phyloP scores from a whole-genome alignment of 176 grass and related monocot genomes.

The Eragrostis nindensis region DNA sequence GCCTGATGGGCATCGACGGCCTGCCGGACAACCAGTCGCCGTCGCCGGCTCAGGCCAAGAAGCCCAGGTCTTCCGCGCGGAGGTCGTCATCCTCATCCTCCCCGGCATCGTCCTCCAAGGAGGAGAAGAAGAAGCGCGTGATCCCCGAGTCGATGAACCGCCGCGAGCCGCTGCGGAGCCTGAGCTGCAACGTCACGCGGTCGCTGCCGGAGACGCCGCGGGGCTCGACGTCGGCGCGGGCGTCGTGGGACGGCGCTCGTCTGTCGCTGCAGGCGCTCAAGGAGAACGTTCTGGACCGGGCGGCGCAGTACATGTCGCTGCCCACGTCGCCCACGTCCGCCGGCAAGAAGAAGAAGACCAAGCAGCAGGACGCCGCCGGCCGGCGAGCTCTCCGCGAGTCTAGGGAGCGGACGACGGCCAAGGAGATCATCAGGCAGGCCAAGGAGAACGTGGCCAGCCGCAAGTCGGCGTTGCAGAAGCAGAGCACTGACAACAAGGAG shows the following conservation, averaged over 20 bases:
- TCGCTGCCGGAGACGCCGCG: constrained; percentile 82
- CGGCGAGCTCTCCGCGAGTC: too few relatives aligned
- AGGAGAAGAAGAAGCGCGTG: constrained; percentile 62
- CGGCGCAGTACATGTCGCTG: constrained; percentile 58
- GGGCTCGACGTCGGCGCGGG: constrained; percentile 47
- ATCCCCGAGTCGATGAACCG: constrained; percentile 47
- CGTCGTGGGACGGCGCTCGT: constrained; percentile 52
- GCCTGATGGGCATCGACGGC: constrained; percentile 84
- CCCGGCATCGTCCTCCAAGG: background rate
- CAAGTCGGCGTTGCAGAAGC: background rate
- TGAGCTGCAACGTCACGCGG: constrained; percentile 68
- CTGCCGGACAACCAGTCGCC: constrained; percentile 57
- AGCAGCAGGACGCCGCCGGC: constrained; percentile 14
- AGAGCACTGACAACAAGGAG: constrained; percentile 27
- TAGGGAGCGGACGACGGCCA: constrained; percentile 26
- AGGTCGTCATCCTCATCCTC: too few relatives aligned
- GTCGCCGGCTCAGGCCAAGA: constrained; percentile 9
- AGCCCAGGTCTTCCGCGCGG: background rate
- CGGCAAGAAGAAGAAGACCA: constrained; percentile 36
- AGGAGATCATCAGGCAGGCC: constrained; percentile 69
- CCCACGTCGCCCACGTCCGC: constrained; percentile 58
- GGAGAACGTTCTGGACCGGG: constrained; percentile 46
- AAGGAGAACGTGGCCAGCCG: constrained; percentile 66
- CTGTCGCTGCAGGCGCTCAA: constrained; percentile 67
- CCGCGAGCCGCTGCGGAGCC: constrained; percentile 63